These are phyloP conservation scores for Sporothrix phasma DNA, from an alignment of 2,329 filamentous ascomycete genomes.

Conservation along the genomic window DNA sequence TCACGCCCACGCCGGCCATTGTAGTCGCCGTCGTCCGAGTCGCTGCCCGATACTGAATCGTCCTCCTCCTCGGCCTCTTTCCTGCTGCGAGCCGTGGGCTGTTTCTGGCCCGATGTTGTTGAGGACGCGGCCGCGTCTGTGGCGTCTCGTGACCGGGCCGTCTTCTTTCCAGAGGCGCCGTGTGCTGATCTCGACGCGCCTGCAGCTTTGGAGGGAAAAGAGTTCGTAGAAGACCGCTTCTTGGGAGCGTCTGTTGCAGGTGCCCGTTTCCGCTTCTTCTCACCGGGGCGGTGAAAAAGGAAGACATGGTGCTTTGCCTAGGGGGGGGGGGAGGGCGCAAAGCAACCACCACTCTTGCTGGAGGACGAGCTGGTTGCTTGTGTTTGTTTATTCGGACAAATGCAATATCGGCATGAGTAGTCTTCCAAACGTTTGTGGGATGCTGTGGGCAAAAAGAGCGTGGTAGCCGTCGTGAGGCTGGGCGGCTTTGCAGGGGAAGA, in stretches of 20 bases:
- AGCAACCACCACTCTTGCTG: not conserved
- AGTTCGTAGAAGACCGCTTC: constrained; percentile 42
- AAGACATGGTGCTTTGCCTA: constrained; percentile 58
- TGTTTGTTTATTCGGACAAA: too few relatives aligned
- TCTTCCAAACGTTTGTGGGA: not conserved
- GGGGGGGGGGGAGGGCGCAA: too few relatives aligned
- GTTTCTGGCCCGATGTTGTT: not conserved
- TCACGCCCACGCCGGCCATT: constrained; percentile 50
- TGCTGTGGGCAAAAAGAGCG: not conserved
- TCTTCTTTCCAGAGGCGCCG: not conserved
- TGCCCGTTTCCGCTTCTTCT: constrained; percentile 80
- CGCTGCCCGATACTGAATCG: constrained; percentile 36
- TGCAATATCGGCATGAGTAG: not conserved
- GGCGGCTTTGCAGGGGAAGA: not conserved
- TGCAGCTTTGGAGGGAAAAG: constrained; percentile 16
- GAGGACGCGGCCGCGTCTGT: not conserved
- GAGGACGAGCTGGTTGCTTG: not conserved
- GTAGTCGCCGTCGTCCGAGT: constrained; percentile 65
- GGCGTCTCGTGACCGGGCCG: not conserved
- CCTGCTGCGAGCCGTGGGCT: constrained; percentile 20
- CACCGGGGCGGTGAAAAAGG: constrained; percentile 85
- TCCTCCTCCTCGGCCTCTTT: constrained; percentile 19
- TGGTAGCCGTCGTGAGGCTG: not conserved
- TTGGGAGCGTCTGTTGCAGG: constrained; percentile 45
- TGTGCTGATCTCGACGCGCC: not conserved